These are phyloP conservation scores for Coemansia sp. DNA, from an alignment of 192 early-diverging fungal genomes.

Conservation along the genomic window DNA sequence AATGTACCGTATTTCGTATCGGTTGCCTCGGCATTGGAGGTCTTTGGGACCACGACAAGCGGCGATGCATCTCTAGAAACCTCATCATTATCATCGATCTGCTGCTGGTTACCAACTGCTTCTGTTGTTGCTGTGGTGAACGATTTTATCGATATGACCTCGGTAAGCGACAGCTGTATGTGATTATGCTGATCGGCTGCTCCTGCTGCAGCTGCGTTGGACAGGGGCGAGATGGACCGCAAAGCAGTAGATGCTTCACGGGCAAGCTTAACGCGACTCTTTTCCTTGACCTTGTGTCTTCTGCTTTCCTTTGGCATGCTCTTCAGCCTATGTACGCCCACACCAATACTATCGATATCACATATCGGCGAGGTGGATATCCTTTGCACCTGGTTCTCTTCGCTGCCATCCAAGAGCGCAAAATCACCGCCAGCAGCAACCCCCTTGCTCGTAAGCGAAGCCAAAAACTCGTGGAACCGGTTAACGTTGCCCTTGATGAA, in stretches of 20 bases:
- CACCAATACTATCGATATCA: background rate
- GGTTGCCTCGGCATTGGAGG: background rate
- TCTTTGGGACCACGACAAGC: background rate
- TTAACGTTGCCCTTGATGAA: conserved; percentile 36
- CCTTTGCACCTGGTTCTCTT: background rate
- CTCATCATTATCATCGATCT: background rate
- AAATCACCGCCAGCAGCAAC: background rate
- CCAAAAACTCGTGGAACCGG: conserved; percentile 31
- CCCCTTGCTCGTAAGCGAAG: conserved; percentile 26
- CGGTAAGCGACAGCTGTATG: background rate
- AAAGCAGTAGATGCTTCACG: background rate
- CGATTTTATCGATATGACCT: background rate
- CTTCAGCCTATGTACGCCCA: background rate
- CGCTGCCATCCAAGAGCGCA: background rate
- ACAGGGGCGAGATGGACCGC: background rate
- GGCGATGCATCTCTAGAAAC: background rate
- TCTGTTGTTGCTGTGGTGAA: background rate
- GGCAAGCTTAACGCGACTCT: background rate
- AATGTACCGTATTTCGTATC: background rate
- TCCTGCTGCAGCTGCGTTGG: background rate
- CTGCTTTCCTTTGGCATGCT: conserved; percentile 1
- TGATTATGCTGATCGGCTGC: background rate
- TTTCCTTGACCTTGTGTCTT: background rate
- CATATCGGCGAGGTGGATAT: background rate
- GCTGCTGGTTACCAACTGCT: background rate